Evolutionary conservation across 306 rosid species (phyloP).

Genomic region (Ormosia emarginata): DNA sequence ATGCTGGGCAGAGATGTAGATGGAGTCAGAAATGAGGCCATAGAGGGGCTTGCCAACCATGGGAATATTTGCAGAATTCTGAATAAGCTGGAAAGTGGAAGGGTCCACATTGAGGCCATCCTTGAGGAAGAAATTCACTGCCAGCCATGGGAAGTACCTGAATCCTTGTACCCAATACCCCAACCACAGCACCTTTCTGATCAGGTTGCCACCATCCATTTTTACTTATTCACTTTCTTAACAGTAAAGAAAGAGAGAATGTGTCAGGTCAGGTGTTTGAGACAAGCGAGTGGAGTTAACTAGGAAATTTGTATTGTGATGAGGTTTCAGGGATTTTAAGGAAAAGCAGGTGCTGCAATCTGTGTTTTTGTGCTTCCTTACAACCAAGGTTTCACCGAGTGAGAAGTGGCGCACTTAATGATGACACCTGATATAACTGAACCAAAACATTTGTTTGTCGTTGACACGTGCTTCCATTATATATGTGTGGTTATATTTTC

Average conservation of each 20-base stretch:
- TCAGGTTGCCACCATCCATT: conserved; percentile 34
- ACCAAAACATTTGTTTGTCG: background rate
- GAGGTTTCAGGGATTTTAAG: conserved; percentile 9
- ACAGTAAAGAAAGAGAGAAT: background rate
- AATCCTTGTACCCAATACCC: conserved; percentile 92
- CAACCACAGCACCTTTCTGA: conserved; percentile 56
- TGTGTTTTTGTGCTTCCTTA: background rate
- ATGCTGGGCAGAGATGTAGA: conserved; percentile 68
- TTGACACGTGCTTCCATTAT: background rate
- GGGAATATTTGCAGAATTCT: conserved; percentile 75
- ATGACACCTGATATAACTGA: background rate
- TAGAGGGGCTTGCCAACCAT: conserved; percentile 89
- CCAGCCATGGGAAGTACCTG: conserved; percentile 89
- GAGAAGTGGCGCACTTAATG: background rate
- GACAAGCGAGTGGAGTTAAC: background rate
- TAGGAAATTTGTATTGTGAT: background rate
- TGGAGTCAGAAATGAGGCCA: conserved; percentile 79
- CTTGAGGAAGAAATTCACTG: conserved; percentile 77
- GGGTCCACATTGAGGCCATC: conserved; percentile 76
- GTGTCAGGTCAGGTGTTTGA: background rate
- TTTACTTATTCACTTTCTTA: background rate
- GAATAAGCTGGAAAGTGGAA: conserved; percentile 77
- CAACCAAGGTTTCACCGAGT: background rate
- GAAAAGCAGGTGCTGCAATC: background rate
- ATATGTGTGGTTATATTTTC: too few relatives aligned